These are phyloP conservation scores for Trichoderma sp. DNA, from an alignment of 2,329 filamentous ascomycete genomes.

Conservation along the genomic window DNA sequence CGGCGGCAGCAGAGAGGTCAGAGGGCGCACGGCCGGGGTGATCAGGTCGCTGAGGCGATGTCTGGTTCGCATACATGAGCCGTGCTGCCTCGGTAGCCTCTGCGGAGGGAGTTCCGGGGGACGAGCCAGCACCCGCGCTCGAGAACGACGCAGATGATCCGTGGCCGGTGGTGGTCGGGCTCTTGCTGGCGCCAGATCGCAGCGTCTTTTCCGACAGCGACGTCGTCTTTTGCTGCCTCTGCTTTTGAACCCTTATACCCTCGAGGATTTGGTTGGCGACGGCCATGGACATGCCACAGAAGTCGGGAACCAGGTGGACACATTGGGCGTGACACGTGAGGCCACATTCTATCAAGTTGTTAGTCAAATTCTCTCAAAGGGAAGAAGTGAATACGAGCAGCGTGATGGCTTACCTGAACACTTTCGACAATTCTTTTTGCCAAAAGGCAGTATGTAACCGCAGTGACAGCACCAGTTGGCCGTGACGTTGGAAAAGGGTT, in stretches of 20 bases:
- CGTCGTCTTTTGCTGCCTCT: conserved; percentile 56
- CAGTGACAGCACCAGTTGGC: conserved; percentile 99
- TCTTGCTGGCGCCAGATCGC: conserved; percentile 51
- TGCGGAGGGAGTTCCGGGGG: conserved; percentile 20
- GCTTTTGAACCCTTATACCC: conserved; percentile 78
- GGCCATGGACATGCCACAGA: conserved; percentile 99
- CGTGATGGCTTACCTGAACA: conserved; percentile 67
- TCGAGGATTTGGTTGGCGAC: conserved; percentile 91
- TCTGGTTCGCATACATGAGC: conserved; percentile 56
- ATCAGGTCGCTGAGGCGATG: conserved; percentile 49
- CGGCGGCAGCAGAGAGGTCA: conserved; percentile 56
- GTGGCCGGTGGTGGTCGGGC: conserved; percentile 39
- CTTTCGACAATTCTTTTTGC: conserved; percentile 90
- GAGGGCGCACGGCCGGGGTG: conserved; percentile 55
- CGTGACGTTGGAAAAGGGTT: conserved; percentile 94
- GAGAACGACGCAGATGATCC: conserved; percentile 37
- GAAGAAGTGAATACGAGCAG: background rate
- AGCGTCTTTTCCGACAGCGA: conserved; percentile 66
- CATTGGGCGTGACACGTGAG: conserved; percentile 90
- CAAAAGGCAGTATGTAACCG: conserved; percentile 91
- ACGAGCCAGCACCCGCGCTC: conserved; percentile 15
- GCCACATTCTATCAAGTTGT: conserved; percentile 66
- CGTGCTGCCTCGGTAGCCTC: conserved; percentile 65
- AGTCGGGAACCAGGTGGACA: conserved; percentile 93
- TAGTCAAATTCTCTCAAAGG: background rate